A percentile compares a stretch with the other conserved stretches of the same genome.
phyloP scores from a whole-genome alignment of 257 asterid genomes.

The Plectranthus barbatus region DNA sequence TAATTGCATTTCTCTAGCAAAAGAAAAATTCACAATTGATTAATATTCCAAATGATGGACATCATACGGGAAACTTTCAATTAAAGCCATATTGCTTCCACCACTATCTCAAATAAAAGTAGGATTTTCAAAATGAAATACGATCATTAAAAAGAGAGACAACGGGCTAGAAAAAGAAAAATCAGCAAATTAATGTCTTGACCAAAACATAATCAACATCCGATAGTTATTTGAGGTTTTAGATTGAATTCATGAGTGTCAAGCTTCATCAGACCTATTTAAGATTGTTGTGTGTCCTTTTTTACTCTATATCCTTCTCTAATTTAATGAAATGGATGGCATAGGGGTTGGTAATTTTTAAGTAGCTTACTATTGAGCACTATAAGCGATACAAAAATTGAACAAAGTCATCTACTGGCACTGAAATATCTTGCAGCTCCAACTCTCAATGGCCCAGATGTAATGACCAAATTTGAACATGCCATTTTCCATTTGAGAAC shows the following conservation, averaged over 20 bases:
- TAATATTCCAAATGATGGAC: not conserved
- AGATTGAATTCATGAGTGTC: not conserved
- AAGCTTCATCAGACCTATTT: not conserved
- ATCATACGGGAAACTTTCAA: not conserved
- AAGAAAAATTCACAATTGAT: not conserved
- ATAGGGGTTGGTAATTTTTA: not conserved
- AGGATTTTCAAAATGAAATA: not conserved
- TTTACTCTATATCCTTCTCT: not conserved
- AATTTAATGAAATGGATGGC: not conserved
- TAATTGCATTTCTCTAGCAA: conserved; percentile 58
- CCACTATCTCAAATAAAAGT: not conserved
- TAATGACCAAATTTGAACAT: not conserved
- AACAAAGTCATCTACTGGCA: not conserved
- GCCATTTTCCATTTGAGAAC: not conserved
- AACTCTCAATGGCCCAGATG: not conserved
- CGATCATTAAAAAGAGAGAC: not conserved
- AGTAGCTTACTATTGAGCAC: too few relatives aligned
- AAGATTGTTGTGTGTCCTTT: not conserved
- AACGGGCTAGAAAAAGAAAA: not conserved
- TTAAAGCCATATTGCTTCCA: not conserved
- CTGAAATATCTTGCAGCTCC: not conserved
- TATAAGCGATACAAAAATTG: too few relatives aligned
- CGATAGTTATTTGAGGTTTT: not conserved
- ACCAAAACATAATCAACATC: not conserved
- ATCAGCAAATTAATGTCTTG: not conserved